These are phyloP conservation scores for Themeda triandra DNA, from an alignment of 176 grass and related monocot genomes.

Conservation along the genomic window DNA sequence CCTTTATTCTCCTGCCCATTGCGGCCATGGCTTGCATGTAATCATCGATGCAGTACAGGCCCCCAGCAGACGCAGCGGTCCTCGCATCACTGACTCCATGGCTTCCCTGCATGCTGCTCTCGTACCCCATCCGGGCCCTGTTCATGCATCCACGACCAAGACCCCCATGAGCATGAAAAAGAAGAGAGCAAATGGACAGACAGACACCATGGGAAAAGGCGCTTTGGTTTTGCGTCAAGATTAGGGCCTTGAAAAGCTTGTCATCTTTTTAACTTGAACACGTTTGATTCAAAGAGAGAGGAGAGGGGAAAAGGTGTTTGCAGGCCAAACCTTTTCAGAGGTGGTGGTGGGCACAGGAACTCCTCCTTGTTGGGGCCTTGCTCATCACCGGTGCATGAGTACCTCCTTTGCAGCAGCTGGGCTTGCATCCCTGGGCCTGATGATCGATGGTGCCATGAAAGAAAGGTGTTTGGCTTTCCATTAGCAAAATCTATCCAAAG, in stretches of 20 bases:
- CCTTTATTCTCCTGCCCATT: slow-evolving; percentile 63
- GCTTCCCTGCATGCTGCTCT: slow-evolving; percentile 54
- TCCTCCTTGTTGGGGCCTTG: slow-evolving; percentile 68
- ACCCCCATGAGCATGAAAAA: background rate
- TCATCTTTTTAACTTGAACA: slow-evolving; percentile 29
- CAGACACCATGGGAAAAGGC: slow-evolving; percentile 29
- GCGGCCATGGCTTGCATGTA: slow-evolving; percentile 64
- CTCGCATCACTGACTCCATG: slow-evolving; percentile 53
- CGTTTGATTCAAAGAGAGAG: slow-evolving; percentile 3
- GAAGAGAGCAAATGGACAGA: slow-evolving; percentile 36
- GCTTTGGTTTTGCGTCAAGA: slow-evolving; percentile 37
- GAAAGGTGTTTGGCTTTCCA: slow-evolving; percentile 61
- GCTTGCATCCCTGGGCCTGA: slow-evolving; percentile 14
- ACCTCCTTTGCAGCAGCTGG: slow-evolving; percentile 38
- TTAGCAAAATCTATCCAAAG: slow-evolving; percentile 58
- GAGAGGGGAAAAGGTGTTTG: slow-evolving; percentile 15
- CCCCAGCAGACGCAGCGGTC: slow-evolving; percentile 43
- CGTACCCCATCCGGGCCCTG: slow-evolving; percentile 58
- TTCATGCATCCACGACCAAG: slow-evolving; percentile 20
- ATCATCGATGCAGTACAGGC: slow-evolving; percentile 72
- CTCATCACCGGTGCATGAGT: slow-evolving; percentile 79
- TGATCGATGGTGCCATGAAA: slow-evolving; percentile 45
- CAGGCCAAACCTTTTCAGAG: slow-evolving; percentile 83
- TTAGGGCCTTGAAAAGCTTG: slow-evolving; percentile 33
- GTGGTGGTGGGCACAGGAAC: slow-evolving; percentile 48